Conservation (phyloP, 2,329 filamentous ascomycete species). For the Macrophomina tecta region DNA sequence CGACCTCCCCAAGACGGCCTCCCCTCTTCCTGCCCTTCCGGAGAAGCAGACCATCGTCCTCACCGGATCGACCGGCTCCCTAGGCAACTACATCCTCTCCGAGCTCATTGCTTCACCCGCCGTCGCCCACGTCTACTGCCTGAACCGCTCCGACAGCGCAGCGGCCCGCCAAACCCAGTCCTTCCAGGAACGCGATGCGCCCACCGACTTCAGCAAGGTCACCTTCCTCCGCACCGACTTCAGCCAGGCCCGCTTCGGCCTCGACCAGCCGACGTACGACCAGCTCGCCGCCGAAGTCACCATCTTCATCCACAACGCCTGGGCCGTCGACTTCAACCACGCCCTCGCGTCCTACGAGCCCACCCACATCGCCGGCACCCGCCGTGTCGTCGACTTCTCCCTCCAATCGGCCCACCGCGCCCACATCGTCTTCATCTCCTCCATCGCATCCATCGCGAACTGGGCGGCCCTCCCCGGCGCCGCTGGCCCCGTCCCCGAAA, state of each 20-base stretch:
- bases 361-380: conserved; percentile 39
- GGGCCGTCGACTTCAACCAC: conserved; percentile 48
- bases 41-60: conserved; percentile 29
- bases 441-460: conserved; percentile 44
- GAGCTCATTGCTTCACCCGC: conserved; percentile 26
- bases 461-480: conserved; percentile 27
- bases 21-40: neutral
- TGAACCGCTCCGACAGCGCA: conserved; percentile 27
- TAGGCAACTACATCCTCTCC: conserved; percentile 31
- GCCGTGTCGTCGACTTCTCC: conserved; percentile 46
- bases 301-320: conserved; percentile 45
- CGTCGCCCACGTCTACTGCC: conserved; percentile 29
- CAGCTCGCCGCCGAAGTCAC: conserved; percentile 31
- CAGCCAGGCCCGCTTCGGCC: conserved; percentile 28
- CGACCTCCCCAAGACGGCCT: conserved; percentile 29
- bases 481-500: conserved; percentile 40
- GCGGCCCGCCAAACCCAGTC: neutral
- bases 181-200: conserved; percentile 13
- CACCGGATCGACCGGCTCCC: conserved; percentile 32
- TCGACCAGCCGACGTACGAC: conserved; percentile 13
- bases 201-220: conserved; percentile 23
- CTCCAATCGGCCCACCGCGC: conserved; percentile 31
- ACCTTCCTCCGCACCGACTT: conserved; percentile 29
- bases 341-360: conserved; percentile 39
- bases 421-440: conserved; percentile 47